These are phyloP conservation scores for Pistacia vera DNA, from an alignment of 345 rosid species.

Conservation along the genomic window DNA sequence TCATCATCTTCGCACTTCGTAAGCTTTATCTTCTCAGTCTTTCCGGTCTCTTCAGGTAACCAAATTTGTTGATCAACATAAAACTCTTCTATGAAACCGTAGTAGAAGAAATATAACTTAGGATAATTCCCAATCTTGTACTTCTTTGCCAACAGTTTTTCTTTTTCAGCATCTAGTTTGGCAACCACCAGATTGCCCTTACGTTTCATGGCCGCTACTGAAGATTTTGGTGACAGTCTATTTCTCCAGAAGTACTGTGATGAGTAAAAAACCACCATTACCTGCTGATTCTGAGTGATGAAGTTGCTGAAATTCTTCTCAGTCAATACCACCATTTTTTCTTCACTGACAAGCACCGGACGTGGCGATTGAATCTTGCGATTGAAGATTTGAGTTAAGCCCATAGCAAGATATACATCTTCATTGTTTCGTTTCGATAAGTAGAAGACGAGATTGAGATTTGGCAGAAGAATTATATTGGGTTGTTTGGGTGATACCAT, in stretches of 20 bases:
- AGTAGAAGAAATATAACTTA: not conserved
- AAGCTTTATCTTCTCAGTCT: not conserved
- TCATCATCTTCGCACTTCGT: not conserved
- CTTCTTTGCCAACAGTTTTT: constrained; percentile 1
- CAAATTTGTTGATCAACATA: not conserved
- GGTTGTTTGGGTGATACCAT: not conserved
- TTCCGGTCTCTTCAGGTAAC: too few relatives aligned
- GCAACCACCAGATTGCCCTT: constrained; percentile 3
- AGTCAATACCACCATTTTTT: not conserved
- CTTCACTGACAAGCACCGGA: not conserved
- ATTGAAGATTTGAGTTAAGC: not conserved
- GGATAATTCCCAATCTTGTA: not conserved
- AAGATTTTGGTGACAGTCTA: not conserved
- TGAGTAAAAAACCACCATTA: not conserved
- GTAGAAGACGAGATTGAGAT: not conserved
- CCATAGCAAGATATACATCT: not conserved
- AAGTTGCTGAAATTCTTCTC: constrained; percentile 1
- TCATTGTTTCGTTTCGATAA: not conserved
- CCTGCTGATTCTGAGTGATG: not conserved
- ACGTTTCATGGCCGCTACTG: not conserved
- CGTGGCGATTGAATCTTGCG: not conserved
- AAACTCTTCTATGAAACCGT: not conserved
- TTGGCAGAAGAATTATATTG: not conserved
- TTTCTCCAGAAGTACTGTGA: not conserved
- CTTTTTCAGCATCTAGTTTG: not conserved